phyloP scores from a whole-genome alignment of 768 basidiomycete species.

The Lactarius tabidus region DNA sequence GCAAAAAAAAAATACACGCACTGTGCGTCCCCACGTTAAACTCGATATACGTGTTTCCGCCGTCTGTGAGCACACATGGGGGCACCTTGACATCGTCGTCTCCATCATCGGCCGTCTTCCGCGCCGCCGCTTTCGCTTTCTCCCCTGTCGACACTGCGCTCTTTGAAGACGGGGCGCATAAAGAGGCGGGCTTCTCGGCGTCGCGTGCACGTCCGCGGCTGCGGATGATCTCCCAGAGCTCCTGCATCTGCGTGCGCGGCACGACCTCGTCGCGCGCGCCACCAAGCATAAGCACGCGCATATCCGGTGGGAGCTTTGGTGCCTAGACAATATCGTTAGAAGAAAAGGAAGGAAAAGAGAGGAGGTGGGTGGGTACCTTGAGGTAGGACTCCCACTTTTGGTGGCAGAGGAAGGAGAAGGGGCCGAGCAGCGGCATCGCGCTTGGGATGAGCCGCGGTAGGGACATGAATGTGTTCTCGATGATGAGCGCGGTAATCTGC shows the following conservation, averaged over 20 bases:
- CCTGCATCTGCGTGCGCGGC: constrained; percentile 70
- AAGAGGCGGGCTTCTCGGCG: neutral
- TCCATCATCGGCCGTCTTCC: constrained; percentile 4
- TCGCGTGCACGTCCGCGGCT: constrained; percentile 17
- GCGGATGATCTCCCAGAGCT: constrained; percentile 58
- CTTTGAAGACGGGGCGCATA: neutral
- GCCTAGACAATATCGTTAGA: constrained; percentile 34
- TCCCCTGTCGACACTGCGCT: neutral
- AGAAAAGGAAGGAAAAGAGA: constrained; percentile 25
- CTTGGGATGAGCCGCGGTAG: constrained; percentile 79
- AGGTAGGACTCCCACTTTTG: constrained; percentile 83
- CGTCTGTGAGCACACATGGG: constrained; percentile 23
- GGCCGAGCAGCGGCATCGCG: constrained; percentile 67
- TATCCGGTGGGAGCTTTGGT: constrained; percentile 53
- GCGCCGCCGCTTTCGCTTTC: neutral
- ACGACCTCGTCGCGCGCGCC: constrained; percentile 72
- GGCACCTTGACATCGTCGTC: constrained; percentile 8
- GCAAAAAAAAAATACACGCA: constrained; percentile 15
- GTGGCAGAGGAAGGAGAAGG: constrained; percentile 75
- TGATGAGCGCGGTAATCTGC: constrained; percentile 72
- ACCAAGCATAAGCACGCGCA: constrained; percentile 79
- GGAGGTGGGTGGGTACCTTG: constrained; percentile 44
- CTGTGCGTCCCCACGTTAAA: constrained; percentile 32
- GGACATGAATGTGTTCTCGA: constrained; percentile 93
- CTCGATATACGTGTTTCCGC: constrained; percentile 27